Evolutionary conservation across 495 filamentous ascomycete species (phyloP).

Genomic region (Penicillium daleae): DNA sequence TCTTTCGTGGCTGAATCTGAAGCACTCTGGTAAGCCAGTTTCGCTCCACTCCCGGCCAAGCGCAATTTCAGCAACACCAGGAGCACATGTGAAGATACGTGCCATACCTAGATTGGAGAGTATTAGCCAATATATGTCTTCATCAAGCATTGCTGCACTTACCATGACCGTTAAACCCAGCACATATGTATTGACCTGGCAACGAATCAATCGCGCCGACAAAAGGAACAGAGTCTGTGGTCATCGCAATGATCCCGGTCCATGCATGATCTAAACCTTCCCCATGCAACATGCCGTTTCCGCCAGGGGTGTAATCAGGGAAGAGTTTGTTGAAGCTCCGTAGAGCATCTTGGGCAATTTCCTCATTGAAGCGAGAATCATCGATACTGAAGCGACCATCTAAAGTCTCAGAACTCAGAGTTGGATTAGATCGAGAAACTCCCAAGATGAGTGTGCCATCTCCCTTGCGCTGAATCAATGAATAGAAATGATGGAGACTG

Average conservation of each 20-base stretch:
- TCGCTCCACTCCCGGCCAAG: conserved; percentile 28
- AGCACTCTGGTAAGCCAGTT: conserved; percentile 37
- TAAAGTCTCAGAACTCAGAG: conserved; percentile 25
- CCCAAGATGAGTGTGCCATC: conserved; percentile 37
- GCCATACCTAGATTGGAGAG: conserved; percentile 32
- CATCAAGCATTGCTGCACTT: not conserved
- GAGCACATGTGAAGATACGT: conserved; percentile 39
- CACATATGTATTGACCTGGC: conserved; percentile 39
- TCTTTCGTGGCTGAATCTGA: conserved; percentile 27
- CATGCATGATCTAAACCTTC: conserved; percentile 39
- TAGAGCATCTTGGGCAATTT: conserved; percentile 33
- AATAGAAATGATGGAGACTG: conserved; percentile 38
- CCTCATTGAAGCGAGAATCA: conserved; percentile 31
- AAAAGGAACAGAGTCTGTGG: conserved; percentile 36
- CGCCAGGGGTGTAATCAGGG: conserved; percentile 10
- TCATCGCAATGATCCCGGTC: conserved; percentile 43
- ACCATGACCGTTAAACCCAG: conserved; percentile 43
- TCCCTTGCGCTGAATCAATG: conserved; percentile 29
- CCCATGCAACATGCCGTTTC: conserved; percentile 16
- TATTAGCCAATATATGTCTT: not conserved
- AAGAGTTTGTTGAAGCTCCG: conserved; percentile 28
- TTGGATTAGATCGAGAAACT: conserved; percentile 36
- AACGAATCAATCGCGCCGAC: conserved; percentile 33
- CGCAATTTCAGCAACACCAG: conserved; percentile 31
- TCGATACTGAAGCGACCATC: conserved; percentile 30